phyloP scores from a whole-genome alignment of 169 alveolate genomes.

The Condylostoma magnum region DNA sequence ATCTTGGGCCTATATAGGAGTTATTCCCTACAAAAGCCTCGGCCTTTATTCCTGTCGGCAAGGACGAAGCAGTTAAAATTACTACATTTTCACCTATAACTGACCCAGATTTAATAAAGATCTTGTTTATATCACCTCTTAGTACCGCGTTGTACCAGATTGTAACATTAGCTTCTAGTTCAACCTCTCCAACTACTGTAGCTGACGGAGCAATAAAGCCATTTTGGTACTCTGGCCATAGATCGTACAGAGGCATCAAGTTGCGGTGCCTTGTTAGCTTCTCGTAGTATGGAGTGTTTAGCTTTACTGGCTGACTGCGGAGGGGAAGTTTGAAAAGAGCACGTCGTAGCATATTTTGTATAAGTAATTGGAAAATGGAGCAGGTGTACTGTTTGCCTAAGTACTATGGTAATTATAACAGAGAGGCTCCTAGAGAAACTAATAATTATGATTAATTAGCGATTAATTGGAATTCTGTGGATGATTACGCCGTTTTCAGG shows the following conservation, averaged over 20 bases:
- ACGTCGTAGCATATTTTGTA: too few relatives aligned
- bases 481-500: constrained; percentile 92
- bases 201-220: constrained; percentile 75
- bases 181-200: constrained; percentile 68
- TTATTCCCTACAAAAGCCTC: constrained; percentile 59
- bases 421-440: constrained; percentile 81
- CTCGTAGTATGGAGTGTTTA: constrained; percentile 43
- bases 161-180: constrained; percentile 41
- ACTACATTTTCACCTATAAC: constrained; percentile 66
- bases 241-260: constrained; percentile 63
- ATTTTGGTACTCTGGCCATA: constrained; percentile 44
- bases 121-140: constrained; percentile 70
- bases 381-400: too few relatives aligned
- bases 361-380: too few relatives aligned
- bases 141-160: constrained; percentile 63
- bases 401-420: constrained; percentile 78
- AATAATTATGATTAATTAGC: constrained; percentile 91
- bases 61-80: constrained; percentile 55
- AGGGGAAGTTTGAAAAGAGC: too few relatives aligned
- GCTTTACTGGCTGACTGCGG: too few relatives aligned
- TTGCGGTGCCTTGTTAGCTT: constrained; percentile 51
- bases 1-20: constrained; percentile 47
- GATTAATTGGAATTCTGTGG: constrained; percentile 88
- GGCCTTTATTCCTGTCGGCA: constrained; percentile 67
- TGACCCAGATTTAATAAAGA: constrained; percentile 55